phyloP scores from a whole-genome alignment of 352 stramenopile genomes.

The Peronospora belbahrii region DNA sequence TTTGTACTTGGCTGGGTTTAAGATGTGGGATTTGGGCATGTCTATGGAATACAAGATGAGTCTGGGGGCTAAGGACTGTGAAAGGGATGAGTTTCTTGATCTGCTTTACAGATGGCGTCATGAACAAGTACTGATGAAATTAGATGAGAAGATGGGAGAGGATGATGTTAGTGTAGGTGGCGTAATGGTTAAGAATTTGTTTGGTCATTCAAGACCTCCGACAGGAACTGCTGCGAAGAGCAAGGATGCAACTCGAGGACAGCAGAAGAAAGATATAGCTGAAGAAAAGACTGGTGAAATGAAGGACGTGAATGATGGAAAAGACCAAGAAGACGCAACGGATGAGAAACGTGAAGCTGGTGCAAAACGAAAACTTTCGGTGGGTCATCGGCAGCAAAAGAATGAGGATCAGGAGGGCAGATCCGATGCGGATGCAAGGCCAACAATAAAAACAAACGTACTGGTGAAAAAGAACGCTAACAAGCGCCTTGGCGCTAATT shows the following conservation, averaged over 20 bases:
- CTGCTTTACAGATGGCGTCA: conserved; percentile 56
- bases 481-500: conserved; percentile 3
- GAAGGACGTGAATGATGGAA: conserved; percentile 6
- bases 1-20: conserved; percentile 64
- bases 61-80: conserved; percentile 60
- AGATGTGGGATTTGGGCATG: conserved; percentile 86
- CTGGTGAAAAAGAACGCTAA: conserved; percentile 7
- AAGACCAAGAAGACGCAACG: conserved; percentile 1
- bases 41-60: conserved; percentile 86
- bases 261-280: background rate
- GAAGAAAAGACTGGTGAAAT: background rate
- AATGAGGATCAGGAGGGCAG: conserved; percentile 27
- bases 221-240: conserved; percentile 1
- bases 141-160: conserved; percentile 33
- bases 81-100: conserved; percentile 64
- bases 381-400: conserved; percentile 14
- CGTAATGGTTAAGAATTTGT: conserved; percentile 43
- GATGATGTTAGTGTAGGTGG: conserved; percentile 31
- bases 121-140: conserved; percentile 39
- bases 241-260: background rate
- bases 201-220: conserved; percentile 39
- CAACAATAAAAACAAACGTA: conserved; percentile 6
- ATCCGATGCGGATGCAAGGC: conserved; percentile 6
- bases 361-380: conserved; percentile 23
- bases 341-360: conserved; percentile 20